Evolutionary conservation across 176 grass and related monocot species (phyloP).

Genomic region (Oryza glaberrima): DNA sequence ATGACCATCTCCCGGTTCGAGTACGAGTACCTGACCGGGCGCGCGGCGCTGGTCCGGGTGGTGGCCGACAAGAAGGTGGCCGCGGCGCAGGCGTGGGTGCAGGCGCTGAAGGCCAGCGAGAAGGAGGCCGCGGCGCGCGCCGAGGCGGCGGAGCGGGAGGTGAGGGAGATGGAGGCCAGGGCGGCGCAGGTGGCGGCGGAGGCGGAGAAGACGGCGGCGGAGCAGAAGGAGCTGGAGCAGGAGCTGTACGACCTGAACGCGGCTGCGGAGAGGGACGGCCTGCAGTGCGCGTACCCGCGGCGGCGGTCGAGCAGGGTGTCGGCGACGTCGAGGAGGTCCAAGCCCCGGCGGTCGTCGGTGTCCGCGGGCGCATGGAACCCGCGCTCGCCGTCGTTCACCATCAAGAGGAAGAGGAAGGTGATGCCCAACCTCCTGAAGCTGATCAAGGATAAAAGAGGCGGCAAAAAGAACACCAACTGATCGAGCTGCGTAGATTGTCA

Average conservation of each 20-base stretch:
- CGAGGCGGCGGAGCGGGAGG: conserved; percentile 44
- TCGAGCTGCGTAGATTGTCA: not conserved
- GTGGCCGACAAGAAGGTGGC: conserved; percentile 84
- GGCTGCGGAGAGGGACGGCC: conserved; percentile 39
- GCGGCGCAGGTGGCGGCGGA: conserved; percentile 31
- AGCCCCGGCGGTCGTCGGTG: conserved; percentile 41
- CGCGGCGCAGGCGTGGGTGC: conserved; percentile 77
- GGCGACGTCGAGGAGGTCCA: conserved; percentile 47
- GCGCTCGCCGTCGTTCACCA: conserved; percentile 63
- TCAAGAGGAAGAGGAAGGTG: conserved; percentile 80
- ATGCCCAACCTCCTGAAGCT: conserved; percentile 85
- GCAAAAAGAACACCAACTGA: conserved; percentile 19
- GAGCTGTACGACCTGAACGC: conserved; percentile 52
- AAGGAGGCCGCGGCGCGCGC: conserved; percentile 58
- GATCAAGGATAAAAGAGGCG: conserved; percentile 47
- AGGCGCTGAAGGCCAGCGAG: conserved; percentile 64
- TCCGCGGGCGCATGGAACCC: conserved; percentile 39
- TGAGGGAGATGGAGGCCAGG: conserved; percentile 29
- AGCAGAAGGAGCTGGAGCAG: conserved; percentile 43
- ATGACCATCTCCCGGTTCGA: conserved; percentile 80
- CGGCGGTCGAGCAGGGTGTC: conserved; percentile 53
- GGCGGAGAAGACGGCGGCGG: conserved; percentile 34
- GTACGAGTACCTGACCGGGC: conserved; percentile 75
- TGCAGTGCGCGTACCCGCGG: conserved; percentile 39
- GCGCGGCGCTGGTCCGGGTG: conserved; percentile 50